Evolutionary conservation across 1,284 basidiomycete species (phyloP).

Genomic region (Pseudomicrostroma phylloplanum): DNA sequence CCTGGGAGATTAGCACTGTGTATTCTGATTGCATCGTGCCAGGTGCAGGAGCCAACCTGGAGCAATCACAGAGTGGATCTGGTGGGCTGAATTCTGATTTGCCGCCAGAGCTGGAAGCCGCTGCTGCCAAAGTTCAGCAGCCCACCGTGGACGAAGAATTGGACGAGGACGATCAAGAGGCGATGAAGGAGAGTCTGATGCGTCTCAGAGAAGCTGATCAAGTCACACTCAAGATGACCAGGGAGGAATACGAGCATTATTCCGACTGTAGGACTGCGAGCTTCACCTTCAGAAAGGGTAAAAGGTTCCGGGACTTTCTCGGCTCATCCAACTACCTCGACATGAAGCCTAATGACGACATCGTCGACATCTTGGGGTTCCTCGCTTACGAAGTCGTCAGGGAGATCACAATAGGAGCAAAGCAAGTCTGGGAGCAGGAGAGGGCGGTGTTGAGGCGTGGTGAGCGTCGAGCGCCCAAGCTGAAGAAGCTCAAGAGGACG

Average conservation of each 20-base stretch:
- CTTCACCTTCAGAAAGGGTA: conserved; percentile 93
- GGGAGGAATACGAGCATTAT: conserved; percentile 94
- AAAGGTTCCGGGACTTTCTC: conserved; percentile 91
- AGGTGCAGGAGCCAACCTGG: neutral
- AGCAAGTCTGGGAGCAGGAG: conserved; percentile 32
- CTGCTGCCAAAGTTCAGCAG: conserved; percentile 18
- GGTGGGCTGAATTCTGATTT: neutral
- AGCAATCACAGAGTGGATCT: neutral
- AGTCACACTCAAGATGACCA: conserved; percentile 87
- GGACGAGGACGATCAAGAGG: conserved; percentile 84
- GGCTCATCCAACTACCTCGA: conserved; percentile 84
- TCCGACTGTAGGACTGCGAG: conserved; percentile 94
- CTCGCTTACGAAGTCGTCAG: conserved; percentile 95
- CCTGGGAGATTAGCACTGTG: conserved; percentile 89
- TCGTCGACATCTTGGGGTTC: conserved; percentile 92
- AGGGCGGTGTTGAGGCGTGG: conserved; percentile 12
- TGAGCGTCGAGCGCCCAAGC: neutral
- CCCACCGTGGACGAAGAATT: conserved; percentile 65
- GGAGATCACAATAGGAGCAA: conserved; percentile 65
- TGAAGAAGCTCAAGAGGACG: conserved; percentile 3
- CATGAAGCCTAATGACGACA: conserved; percentile 86
- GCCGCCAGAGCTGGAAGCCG: conserved; percentile 3
- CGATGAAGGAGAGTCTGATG: conserved; percentile 85
- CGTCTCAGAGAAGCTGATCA: conserved; percentile 81
- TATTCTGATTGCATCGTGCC: conserved; percentile 58